phyloP scores from a whole-genome alignment of 345 rosid genomes.

The Laguncularia racemosa region DNA sequence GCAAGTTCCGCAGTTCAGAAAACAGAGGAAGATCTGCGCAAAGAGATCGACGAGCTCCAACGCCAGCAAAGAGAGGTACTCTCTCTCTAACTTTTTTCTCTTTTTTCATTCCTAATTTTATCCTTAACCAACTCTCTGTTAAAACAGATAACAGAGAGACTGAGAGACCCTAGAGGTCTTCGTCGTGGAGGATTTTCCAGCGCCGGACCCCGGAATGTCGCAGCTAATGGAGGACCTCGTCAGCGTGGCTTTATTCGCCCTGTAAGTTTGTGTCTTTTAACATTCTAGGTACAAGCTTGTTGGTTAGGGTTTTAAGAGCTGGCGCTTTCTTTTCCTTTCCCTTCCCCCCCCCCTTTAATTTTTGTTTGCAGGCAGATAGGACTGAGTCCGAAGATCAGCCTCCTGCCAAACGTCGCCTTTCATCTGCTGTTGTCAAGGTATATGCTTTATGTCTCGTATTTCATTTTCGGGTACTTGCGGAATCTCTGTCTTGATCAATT shows the following conservation, averaged over 20 bases:
- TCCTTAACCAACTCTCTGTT: no score
- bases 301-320: background rate
- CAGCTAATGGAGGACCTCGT: conserved; percentile 42
- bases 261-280: conserved; percentile 18
- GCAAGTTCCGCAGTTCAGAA: conserved; percentile 33
- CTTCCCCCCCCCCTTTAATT: no score
- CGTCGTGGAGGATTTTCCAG: conserved; percentile 69
- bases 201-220: conserved; percentile 48
- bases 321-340: conserved; percentile 1
- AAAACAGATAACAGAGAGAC: conserved; percentile 71
- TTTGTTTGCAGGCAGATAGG: conserved; percentile 57
- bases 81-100: background rate
- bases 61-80: conserved; percentile 88
- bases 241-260: conserved; percentile 57
- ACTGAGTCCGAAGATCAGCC: conserved; percentile 68
- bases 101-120: background rate
- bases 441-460: background rate
- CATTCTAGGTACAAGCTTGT: background rate
- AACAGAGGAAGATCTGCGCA: conserved; percentile 66
- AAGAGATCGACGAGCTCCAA: conserved; percentile 82
- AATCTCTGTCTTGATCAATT: background rate
- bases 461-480: background rate
- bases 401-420: conserved; percentile 77
- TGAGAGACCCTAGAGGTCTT: conserved; percentile 89
- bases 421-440: conserved; percentile 94